Evolutionary conservation across 257 asterid species (phyloP).

Genomic region (Echium plantagineum): DNA sequence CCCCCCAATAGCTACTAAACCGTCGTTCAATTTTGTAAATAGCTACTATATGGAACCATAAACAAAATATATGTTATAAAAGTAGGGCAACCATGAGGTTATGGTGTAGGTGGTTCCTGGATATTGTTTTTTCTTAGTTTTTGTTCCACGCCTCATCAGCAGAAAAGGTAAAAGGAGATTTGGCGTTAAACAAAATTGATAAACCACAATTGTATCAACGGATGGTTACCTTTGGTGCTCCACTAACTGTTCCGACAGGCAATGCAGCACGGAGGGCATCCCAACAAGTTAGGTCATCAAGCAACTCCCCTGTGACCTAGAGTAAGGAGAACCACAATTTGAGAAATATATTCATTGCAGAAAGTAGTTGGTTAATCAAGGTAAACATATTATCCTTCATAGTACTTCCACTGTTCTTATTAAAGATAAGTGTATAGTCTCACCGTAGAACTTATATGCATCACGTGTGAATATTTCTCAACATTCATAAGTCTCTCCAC

Average conservation of each 20-base stretch:
- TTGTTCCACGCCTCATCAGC: too few species aligned
- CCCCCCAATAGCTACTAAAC: too few species aligned
- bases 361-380: not conserved
- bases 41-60: too few species aligned
- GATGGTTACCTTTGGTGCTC: slow-evolving; percentile 72
- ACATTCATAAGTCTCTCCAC: slow-evolving; percentile 76
- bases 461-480: slow-evolving; percentile 84
- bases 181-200: too few species aligned
- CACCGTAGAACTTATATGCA: slow-evolving; percentile 96
- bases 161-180: too few species aligned
- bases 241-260: slow-evolving; percentile 95
- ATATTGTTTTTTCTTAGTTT: too few species aligned
- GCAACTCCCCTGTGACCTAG: slow-evolving; percentile 84
- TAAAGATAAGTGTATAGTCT: slow-evolving; percentile 17
- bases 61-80: too few species aligned
- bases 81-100: too few species aligned
- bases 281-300: slow-evolving; percentile 72
- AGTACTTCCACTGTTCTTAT: not conserved
- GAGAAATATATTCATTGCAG: not conserved
- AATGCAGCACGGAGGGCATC: slow-evolving; percentile 81
- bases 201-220: not conserved
- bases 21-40: too few species aligned
- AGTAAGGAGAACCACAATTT: slow-evolving; percentile 1
- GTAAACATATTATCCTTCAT: slow-evolving; percentile 2
- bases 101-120: too few species aligned